These are phyloP conservation scores for Colletotrichum sp. DNA, from an alignment of 2,329 filamentous ascomycete genomes.

Conservation along the genomic window DNA sequence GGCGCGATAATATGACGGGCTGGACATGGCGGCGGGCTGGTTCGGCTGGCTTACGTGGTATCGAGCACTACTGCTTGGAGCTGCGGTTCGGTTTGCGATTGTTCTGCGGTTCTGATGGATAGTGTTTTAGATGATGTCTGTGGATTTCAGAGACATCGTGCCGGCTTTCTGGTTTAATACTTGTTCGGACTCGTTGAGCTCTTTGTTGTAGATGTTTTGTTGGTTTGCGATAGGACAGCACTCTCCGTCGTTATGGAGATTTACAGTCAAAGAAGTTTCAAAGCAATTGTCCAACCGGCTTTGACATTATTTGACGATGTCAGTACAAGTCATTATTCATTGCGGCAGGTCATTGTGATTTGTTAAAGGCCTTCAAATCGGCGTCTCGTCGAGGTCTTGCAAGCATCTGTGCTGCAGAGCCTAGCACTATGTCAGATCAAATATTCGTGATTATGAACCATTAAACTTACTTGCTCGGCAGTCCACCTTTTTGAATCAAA, in stretches of 20 bases:
- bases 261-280: neutral
- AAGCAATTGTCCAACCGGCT: neutral
- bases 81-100: neutral
- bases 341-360: neutral
- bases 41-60: neutral
- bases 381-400: neutral
- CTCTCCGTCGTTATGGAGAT: neutral
- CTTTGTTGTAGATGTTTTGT: neutral
- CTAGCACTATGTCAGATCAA: neutral
- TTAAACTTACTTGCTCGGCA: slow-evolving; percentile 52
- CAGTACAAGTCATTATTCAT: neutral
- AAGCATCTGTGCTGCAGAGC: slow-evolving; percentile 14
- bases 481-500: slow-evolving; percentile 76
- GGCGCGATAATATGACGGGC: neutral
- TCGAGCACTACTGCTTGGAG: neutral
- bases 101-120: neutral
- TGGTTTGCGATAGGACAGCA: neutral
- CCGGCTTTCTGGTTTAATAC: neutral
- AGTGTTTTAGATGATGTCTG: neutral
- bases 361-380: neutral
- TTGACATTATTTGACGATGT: neutral
- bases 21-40: neutral
- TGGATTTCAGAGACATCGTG: neutral
- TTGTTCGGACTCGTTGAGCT: neutral
- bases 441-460: neutral